A percentile compares a stretch with the other conserved stretches of the same genome.
phyloP scores from a whole-genome alignment of 345 rosid genomes.

The Linum tenue region DNA sequence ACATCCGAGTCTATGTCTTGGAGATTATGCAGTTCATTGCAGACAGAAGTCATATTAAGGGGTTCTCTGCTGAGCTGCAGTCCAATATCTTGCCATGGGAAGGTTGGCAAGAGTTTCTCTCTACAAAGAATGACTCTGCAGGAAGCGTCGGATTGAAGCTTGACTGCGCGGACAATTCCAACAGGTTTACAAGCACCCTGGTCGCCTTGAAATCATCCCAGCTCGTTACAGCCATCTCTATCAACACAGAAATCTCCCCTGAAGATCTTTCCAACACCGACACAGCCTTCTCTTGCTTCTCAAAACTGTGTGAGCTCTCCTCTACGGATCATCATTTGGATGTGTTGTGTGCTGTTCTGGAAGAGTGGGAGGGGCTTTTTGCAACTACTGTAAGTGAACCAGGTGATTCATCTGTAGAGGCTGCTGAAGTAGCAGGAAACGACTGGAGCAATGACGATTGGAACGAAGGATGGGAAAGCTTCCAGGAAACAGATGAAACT shows the following conservation, averaged over 20 bases:
- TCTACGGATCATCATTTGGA: constrained; percentile 36
- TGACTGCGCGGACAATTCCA: constrained; percentile 47
- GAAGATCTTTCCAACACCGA: constrained; percentile 49
- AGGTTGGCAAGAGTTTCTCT: constrained; percentile 59
- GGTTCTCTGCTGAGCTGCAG: constrained; percentile 46
- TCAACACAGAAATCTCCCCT: constrained; percentile 55
- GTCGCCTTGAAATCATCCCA: constrained; percentile 91
- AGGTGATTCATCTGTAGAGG: constrained; percentile 27
- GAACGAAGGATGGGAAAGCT: constrained; percentile 98
- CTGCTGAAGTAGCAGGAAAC: constrained; percentile 31
- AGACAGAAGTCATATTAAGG: constrained; percentile 42
- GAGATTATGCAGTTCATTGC: constrained; percentile 79
- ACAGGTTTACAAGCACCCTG: constrained; percentile 60
- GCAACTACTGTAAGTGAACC: constrained; percentile 29
- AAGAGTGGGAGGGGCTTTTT: constrained; percentile 89
- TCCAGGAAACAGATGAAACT: constrained; percentile 56
- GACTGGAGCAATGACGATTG: constrained; percentile 74
- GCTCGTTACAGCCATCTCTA: constrained; percentile 53
- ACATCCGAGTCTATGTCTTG: constrained; percentile 61
- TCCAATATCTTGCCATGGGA: constrained; percentile 66
- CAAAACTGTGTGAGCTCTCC: constrained; percentile 50
- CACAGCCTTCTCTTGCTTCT: constrained; percentile 59
- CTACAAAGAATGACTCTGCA: constrained; percentile 34
- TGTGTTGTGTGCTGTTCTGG: constrained; percentile 56
- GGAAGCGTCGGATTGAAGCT: constrained; percentile 22